phyloP scores from a whole-genome alignment of 495 filamentous ascomycete species.

The Podospora pseudoanserina region DNA sequence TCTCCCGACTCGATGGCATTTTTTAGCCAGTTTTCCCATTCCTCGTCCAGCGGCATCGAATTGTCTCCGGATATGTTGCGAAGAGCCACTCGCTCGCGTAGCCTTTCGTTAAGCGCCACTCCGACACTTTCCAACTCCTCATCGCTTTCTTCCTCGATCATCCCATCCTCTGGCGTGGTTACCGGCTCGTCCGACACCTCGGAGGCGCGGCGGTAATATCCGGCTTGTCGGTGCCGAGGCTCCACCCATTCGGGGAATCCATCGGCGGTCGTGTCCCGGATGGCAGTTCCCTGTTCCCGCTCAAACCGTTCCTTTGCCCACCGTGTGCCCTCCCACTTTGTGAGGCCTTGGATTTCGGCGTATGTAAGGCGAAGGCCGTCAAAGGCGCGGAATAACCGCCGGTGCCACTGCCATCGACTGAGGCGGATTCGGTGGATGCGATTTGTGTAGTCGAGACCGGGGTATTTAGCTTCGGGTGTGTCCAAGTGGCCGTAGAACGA shows the following conservation, averaged over 20 bases:
- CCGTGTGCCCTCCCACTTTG: slow-evolving; percentile 91
- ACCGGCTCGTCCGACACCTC: slow-evolving; percentile 17
- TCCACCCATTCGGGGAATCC: slow-evolving; percentile 55
- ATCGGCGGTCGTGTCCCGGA: slow-evolving; percentile 76
- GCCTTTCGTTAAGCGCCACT: slow-evolving; percentile 64
- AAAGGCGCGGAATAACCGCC: slow-evolving; percentile 75
- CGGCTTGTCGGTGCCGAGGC: slow-evolving; percentile 42
- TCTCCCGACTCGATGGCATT: slow-evolving; percentile 65
- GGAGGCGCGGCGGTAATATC: slow-evolving; percentile 22
- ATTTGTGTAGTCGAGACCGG: slow-evolving; percentile 82
- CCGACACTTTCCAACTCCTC: slow-evolving; percentile 70
- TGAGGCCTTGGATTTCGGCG: slow-evolving; percentile 70
- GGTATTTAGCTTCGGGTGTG: slow-evolving; percentile 83
- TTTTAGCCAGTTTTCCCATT: slow-evolving; percentile 85
- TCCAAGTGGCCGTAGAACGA: slow-evolving; percentile 83
- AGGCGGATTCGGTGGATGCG: slow-evolving; percentile 79
- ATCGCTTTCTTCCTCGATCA: slow-evolving; percentile 61
- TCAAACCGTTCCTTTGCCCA: slow-evolving; percentile 86
- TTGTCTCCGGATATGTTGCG: slow-evolving; percentile 58
- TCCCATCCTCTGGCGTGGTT: slow-evolving; percentile 46
- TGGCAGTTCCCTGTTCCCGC: slow-evolving; percentile 65
- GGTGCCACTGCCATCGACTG: slow-evolving; percentile 75
- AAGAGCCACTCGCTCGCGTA: slow-evolving; percentile 63
- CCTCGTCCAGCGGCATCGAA: slow-evolving; percentile 65
- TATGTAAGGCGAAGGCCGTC: slow-evolving; percentile 73